Base-by-base conservation (phyloP, 2,329 filamentous ascomycete genomes). In the Arachnomyces sp. region DNA sequence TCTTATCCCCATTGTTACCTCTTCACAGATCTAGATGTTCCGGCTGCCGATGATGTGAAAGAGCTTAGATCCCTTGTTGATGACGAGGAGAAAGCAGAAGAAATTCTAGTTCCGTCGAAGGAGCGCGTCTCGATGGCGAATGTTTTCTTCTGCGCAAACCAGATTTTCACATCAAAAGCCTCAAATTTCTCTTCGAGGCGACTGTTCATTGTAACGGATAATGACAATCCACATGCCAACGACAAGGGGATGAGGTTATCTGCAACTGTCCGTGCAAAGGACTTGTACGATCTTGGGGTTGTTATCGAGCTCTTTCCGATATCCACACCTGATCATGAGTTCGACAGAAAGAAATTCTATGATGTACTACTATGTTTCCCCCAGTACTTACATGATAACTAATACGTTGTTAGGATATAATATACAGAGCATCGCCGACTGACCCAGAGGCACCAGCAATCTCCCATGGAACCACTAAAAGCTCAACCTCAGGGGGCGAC, bases 201-300 rank as follows among this genome's bases (percentile, higher is more conserved):
- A 28, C 67, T 98, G n/a, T 98, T 98, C 64, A 79, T 98, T 47
- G 86, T 98, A 41, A 96, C 92, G 0, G 88, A 96, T 60, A 86
- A 94, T 48, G 92, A 96, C 59, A 75, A 88, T 48, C 92, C 92
- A 3, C 86, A 93, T 57, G 67, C 70, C 1, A 71, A 75, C 13
- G 81, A 86, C 57, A 92, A 89, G 62, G 71, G 75, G 6, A 71
- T 82, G 21, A 80, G 82, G 38, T 83, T 84, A 11, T 79, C 84
- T 28, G 86, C 92, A 3, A 82, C 86, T 5, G 86, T 92, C 4
- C 78, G 89, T 39, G 92, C 92, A 18, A 94, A 95, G 59, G 92
- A 98, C 66, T 63, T 98, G 15, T 96, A 95, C 57, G 92, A 98
- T 57, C 71, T 96, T 18, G 88, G 89, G 3, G 88, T 95, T 21